phyloP scores from a whole-genome alignment of 257 asterid genomes.

The Ballota nigra region DNA sequence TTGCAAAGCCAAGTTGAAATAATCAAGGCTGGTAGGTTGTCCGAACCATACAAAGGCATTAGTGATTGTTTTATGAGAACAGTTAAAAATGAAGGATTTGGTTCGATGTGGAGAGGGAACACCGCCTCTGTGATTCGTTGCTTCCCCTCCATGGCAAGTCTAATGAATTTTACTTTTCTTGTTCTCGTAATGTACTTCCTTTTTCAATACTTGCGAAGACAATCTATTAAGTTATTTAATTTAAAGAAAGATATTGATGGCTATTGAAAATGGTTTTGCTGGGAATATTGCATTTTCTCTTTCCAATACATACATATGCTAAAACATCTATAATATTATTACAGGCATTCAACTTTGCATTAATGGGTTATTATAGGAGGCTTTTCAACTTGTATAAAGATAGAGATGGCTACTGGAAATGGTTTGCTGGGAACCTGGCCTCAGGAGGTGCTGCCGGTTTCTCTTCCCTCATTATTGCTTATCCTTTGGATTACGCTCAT shows the following conservation, averaged over 20 bases:
- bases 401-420: slow-evolving; percentile 47
- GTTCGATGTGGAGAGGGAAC: slow-evolving; percentile 51
- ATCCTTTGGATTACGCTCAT: slow-evolving; percentile 45
- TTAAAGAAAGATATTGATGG: background rate
- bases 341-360: slow-evolving; percentile 43
- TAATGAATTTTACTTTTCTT: background rate
- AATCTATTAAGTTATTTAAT: background rate
- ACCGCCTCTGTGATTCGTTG: slow-evolving; percentile 46
- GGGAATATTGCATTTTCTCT: background rate
- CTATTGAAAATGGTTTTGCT: background rate
- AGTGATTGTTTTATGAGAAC: slow-evolving; percentile 39
- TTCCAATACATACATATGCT: background rate
- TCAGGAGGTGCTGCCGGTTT: slow-evolving; percentile 49
- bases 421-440: slow-evolving; percentile 37
- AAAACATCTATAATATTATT: background rate
- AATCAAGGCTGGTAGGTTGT: slow-evolving; percentile 39
- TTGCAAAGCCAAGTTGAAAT: slow-evolving; percentile 46
- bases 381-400: slow-evolving; percentile 42
- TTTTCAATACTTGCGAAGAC: background rate
- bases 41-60: slow-evolving; percentile 40
- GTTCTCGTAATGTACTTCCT: background rate
- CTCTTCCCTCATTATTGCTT: slow-evolving; percentile 37
- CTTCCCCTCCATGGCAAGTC: slow-evolving; percentile 46
- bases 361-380: slow-evolving; percentile 38
- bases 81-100: slow-evolving; percentile 34